A percentile compares a stretch with the other conserved stretches of the same genome.
Conservation (phyloP, 148 eudicot species). For the Drosera capensis region DNA sequence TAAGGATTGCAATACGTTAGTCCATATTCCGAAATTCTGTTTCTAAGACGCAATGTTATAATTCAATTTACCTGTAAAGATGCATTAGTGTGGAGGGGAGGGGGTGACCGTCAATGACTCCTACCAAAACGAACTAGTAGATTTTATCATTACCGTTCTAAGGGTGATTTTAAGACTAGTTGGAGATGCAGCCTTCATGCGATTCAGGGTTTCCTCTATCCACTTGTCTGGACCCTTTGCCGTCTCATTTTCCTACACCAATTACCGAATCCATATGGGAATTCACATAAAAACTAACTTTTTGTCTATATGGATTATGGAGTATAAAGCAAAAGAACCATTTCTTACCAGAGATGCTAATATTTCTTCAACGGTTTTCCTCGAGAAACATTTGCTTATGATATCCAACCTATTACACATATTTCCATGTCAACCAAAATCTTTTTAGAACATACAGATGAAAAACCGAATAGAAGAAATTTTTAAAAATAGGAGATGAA, state of each 20-base stretch:
- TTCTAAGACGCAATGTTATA: no score
- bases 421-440: not conserved
- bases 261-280: not conserved
- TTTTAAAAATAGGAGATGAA: not conserved
- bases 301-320: not conserved
- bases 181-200: slow-evolving; percentile 20
- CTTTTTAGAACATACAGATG: no score
- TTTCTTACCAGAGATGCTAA: slow-evolving; percentile 13
- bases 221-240: slow-evolving; percentile 8
- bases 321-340: not conserved
- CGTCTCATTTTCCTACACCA: slow-evolving; percentile 13
- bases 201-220: slow-evolving; percentile 14
- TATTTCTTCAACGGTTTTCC: slow-evolving; percentile 22
- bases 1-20: no score
- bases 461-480: no score
- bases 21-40: no score
- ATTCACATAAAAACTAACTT: not conserved
- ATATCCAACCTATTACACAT: slow-evolving; percentile 9
- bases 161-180: slow-evolving; percentile 15
- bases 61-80: no score
- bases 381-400: slow-evolving; percentile 16
- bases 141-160: slow-evolving; percentile 8
- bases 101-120: not conserved
- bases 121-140: not conserved
- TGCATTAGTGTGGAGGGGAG: no score